phyloP scores from a whole-genome alignment of 768 basidiomycete species.

The Lactarius sp. region DNA sequence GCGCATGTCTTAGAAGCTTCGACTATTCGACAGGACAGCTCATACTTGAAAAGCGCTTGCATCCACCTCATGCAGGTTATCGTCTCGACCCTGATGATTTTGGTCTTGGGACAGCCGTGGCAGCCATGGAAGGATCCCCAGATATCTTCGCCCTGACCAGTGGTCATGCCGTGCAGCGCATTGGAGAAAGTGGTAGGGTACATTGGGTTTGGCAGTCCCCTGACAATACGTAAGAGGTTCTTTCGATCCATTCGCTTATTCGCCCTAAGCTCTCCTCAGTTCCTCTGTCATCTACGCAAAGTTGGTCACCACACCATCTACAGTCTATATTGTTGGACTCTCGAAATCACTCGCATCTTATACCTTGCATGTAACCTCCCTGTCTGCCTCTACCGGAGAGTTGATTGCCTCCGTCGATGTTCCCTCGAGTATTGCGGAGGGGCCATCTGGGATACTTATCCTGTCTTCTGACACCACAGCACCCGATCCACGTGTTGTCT shows the following conservation, averaged over 20 bases:
- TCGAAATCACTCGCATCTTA: slow-evolving; percentile 44
- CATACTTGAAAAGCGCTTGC: slow-evolving; percentile 59
- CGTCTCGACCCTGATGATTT: slow-evolving; percentile 49
- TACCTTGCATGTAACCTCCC: slow-evolving; percentile 60
- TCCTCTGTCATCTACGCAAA: slow-evolving; percentile 61
- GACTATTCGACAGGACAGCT: slow-evolving; percentile 60
- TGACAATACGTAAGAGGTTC: slow-evolving; percentile 54
- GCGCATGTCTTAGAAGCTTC: slow-evolving; percentile 63
- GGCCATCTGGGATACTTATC: slow-evolving; percentile 36
- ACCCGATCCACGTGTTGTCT: slow-evolving; percentile 39
- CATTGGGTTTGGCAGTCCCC: slow-evolving; percentile 71
- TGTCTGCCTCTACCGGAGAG: slow-evolving; percentile 52
- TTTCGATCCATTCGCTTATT: background rate
- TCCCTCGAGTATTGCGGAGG: slow-evolving; percentile 44
- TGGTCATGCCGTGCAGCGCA: slow-evolving; percentile 50
- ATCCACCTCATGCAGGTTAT: slow-evolving; percentile 40
- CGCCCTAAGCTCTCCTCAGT: slow-evolving; percentile 36
- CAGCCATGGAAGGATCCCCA: slow-evolving; percentile 36
- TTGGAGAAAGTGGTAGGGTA: slow-evolving; percentile 50
- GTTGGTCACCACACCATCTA: slow-evolving; percentile 46
- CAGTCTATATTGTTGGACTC: slow-evolving; percentile 54
- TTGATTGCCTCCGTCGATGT: slow-evolving; percentile 47
- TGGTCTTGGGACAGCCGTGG: slow-evolving; percentile 56
- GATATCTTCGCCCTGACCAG: slow-evolving; percentile 53
- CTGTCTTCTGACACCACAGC: slow-evolving; percentile 28